Evolutionary conservation across 768 basidiomycete genomes (phyloP).

Genomic region (Rhizopogon sp.): DNA sequence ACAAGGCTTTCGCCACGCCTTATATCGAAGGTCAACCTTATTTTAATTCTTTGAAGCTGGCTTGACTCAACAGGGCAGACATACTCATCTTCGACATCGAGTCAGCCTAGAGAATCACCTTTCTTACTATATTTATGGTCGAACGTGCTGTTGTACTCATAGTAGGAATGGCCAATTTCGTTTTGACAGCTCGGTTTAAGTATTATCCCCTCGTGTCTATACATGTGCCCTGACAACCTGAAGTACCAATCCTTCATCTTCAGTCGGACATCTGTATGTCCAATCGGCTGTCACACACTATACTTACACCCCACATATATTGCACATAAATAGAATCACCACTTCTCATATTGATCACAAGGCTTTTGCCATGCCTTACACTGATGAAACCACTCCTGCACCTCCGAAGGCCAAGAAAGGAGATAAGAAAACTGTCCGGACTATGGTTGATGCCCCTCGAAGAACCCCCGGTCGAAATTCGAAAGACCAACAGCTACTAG

Average conservation of each 20-base stretch:
- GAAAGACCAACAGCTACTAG: neutral
- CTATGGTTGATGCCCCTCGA: neutral
- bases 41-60: neutral
- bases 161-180: neutral
- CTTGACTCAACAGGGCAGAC: constrained; percentile 6
- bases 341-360: neutral
- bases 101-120: neutral
- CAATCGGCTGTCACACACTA: neutral
- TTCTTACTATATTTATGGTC: neutral
- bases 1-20: constrained; percentile 2
- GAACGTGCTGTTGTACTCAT: neutral
- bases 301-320: neutral
- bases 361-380: no score
- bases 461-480: neutral
- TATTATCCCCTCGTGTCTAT: no score
- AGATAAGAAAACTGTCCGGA: neutral
- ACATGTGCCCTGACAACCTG: neutral
- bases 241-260: neutral
- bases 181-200: no score
- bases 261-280: neutral
- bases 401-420: neutral
- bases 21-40: constrained; percentile 14
- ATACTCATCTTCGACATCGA: constrained; percentile 20
- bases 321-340: neutral
- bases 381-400: no score